Percentiles rank a stretch among this genome's conserved stretches.
Conservation (phyloP, 495 filamentous ascomycete genomes). For the Penicillium canariense region DNA sequence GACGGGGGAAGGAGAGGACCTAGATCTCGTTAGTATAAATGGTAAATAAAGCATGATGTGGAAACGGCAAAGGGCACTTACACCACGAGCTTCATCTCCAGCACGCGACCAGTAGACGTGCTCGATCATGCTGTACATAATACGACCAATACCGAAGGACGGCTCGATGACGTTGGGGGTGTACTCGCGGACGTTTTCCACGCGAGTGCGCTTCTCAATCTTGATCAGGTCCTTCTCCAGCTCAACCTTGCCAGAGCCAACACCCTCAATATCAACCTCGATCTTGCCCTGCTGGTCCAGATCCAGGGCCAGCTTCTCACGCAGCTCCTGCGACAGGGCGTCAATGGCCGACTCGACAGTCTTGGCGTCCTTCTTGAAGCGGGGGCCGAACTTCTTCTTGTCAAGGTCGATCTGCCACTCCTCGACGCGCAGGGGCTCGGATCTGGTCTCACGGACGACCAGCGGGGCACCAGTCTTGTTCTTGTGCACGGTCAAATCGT, state of each 20-base stretch:
- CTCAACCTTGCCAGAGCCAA: slow-evolving; percentile 65
- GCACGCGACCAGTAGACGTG: slow-evolving; percentile 74
- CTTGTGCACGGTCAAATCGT: slow-evolving; percentile 74
- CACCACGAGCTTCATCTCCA: slow-evolving; percentile 62
- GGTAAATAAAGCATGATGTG: neutral
- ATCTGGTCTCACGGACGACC: slow-evolving; percentile 64
- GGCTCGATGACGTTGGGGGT: slow-evolving; percentile 84
- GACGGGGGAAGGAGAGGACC: slow-evolving; percentile 68
- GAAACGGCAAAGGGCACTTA: slow-evolving; percentile 36
- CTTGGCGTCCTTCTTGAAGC: slow-evolving; percentile 79
- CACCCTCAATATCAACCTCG: slow-evolving; percentile 60
- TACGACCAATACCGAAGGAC: slow-evolving; percentile 80
- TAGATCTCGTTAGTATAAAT: slow-evolving; percentile 17
- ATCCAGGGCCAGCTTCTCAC: slow-evolving; percentile 65
- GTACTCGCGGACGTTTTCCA: slow-evolving; percentile 71
- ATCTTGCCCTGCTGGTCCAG: slow-evolving; percentile 66
- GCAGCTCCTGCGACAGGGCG: slow-evolving; percentile 64
- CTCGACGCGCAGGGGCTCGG: slow-evolving; percentile 65
- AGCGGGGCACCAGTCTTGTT: slow-evolving; percentile 78
- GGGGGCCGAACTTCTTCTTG: slow-evolving; percentile 80
- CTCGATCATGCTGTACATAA: slow-evolving; percentile 74
- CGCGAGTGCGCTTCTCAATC: slow-evolving; percentile 66
- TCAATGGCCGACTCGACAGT: slow-evolving; percentile 67
- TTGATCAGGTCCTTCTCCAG: slow-evolving; percentile 66
- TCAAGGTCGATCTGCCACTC: slow-evolving; percentile 75